Percentiles rank a stretch among this genome's conserved stretches.
Evolutionary conservation across 257 asterid genomes (phyloP).

Genomic region (Capsicum pubescens): DNA sequence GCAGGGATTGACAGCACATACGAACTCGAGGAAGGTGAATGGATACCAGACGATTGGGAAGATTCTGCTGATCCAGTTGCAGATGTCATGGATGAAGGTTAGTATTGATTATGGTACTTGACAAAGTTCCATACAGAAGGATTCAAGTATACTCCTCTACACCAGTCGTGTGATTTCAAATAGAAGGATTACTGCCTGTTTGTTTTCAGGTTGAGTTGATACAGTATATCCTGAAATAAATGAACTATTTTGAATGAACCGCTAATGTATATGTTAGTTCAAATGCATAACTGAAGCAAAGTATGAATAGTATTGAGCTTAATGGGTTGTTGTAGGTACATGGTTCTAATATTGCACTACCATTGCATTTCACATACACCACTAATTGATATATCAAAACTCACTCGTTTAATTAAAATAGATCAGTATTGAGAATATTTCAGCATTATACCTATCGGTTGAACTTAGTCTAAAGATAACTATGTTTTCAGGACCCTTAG

Average conservation of each 20-base stretch:
- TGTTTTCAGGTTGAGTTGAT: no score
- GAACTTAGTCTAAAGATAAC: not conserved
- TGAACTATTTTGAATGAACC: no score
- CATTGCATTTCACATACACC: not conserved
- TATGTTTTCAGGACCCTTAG: not conserved
- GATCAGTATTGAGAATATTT: conserved; percentile 20
- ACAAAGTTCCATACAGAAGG: no score
- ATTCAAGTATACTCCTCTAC: no score
- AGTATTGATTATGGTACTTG: conserved; percentile 22
- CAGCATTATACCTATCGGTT: not conserved
- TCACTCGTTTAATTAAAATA: no score
- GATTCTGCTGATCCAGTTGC: conserved; percentile 51
- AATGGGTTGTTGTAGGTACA: no score
- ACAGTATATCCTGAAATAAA: no score
- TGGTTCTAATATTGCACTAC: not conserved
- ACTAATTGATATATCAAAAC: not conserved
- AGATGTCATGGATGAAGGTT: conserved; percentile 63
- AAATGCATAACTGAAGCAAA: no score
- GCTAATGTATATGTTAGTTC: no score
- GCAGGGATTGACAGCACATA: conserved; percentile 59
- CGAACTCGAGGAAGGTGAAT: conserved; percentile 88
- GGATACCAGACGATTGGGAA: conserved; percentile 71
- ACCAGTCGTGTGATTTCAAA: no score
- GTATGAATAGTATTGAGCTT: no score
- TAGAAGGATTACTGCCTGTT: no score